These are phyloP conservation scores for Aplosporella prunicola DNA, from an alignment of 2,329 filamentous ascomycete species.

Conservation along the genomic window DNA sequence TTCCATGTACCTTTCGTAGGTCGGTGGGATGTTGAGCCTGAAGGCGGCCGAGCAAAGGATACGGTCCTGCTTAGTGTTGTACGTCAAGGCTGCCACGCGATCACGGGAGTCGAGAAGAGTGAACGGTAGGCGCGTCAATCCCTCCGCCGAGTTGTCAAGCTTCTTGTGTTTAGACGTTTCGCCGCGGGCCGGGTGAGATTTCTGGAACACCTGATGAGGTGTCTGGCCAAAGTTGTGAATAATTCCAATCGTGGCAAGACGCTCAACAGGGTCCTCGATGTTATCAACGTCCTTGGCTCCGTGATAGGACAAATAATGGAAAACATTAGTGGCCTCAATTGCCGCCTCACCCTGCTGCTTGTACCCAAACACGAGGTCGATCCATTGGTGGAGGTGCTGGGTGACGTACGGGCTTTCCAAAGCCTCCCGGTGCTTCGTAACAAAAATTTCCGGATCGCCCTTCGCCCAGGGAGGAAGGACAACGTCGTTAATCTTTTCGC, in stretches of 20 bases:
- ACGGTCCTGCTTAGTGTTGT: conserved; percentile 70
- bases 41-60: conserved; percentile 77
- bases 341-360: conserved; percentile 93
- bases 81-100: conserved; percentile 67
- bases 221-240: conserved; percentile 99
- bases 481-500: conserved; percentile 73
- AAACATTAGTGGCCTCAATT: conserved; percentile 85
- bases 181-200: conserved; percentile 69
- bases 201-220: conserved; percentile 84
- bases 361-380: conserved; percentile 86
- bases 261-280: conserved; percentile 80
- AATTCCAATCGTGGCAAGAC: conserved; percentile 81
- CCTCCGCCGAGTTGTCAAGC: conserved; percentile 69
- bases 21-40: conserved; percentile 74
- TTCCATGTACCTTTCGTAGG: conserved; percentile 83
- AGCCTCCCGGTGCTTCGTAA: conserved; percentile 90
- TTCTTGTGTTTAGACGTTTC: conserved; percentile 56
- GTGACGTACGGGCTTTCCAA: conserved; percentile 90
- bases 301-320: conserved; percentile 90
- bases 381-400: conserved; percentile 84
- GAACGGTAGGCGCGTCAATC: conserved; percentile 67
- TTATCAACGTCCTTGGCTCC: conserved; percentile 87
- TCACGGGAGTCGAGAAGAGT: conserved; percentile 70
- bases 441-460: conserved; percentile 89
- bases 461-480: conserved; percentile 93